Evolutionary conservation across 306 rosid genomes (phyloP).

Genomic region (Luffa acutangula): DNA sequence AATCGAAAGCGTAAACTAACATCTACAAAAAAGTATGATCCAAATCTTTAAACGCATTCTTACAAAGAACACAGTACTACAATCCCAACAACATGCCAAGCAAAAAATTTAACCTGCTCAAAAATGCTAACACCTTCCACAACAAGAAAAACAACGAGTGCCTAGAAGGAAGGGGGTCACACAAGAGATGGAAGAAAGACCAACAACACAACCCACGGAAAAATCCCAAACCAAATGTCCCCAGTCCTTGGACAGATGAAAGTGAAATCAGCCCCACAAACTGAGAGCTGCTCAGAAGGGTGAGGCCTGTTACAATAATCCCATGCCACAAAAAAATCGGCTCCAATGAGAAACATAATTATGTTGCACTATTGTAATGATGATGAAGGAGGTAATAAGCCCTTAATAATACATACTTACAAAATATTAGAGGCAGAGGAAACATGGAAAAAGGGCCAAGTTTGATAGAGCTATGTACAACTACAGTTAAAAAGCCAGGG

Average conservation of each 20-base stretch:
- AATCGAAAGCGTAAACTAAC: neutral
- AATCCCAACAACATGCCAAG: neutral
- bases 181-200: too few species aligned
- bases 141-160: neutral
- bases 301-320: neutral
- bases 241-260: neutral
- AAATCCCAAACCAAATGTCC: neutral
- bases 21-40: neutral
- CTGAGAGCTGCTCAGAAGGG: neutral
- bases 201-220: neutral
- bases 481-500: neutral
- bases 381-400: too few species aligned
- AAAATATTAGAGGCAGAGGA: neutral
- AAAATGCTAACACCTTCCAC: neutral
- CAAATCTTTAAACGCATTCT: neutral
- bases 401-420: neutral
- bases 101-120: neutral
- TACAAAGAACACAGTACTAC: neutral
- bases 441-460: neutral
- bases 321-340: neutral
- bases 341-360: neutral
- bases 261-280: neutral
- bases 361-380: too few species aligned
- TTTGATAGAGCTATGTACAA: neutral
- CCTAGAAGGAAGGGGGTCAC: neutral